These are phyloP conservation scores for Proteromonas lacertae DNA, from an alignment of 352 stramenopile genomes.

Conservation along the genomic window DNA sequence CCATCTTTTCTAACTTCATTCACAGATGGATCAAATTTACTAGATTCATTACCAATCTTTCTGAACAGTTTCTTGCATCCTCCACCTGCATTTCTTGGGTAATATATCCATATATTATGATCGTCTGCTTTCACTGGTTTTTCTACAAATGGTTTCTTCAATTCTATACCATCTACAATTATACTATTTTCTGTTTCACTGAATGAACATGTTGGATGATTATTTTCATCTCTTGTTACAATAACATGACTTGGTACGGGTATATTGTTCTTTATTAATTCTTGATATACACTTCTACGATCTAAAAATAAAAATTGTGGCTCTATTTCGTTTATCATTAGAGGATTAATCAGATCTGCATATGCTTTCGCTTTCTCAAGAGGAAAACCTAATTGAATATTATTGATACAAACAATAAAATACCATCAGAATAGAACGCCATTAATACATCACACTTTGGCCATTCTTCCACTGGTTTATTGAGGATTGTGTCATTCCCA, in stretches of 20 bases:
- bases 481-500: slow-evolving; percentile 70
- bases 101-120: slow-evolving; percentile 92
- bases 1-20: slow-evolving; percentile 71
- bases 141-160: slow-evolving; percentile 98
- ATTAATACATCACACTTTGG: not conserved
- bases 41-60: slow-evolving; percentile 57
- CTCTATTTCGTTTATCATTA: no score
- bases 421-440: no score
- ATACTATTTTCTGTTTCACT: slow-evolving; percentile 47
- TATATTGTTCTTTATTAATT: slow-evolving; percentile 63
- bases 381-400: no score
- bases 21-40: slow-evolving; percentile 78
- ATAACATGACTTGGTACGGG: slow-evolving; percentile 72
- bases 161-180: slow-evolving; percentile 58
- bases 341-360: no score
- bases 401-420: no score
- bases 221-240: slow-evolving; percentile 64
- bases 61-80: slow-evolving; percentile 93
- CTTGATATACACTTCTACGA: slow-evolving; percentile 65
- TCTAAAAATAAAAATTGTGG: slow-evolving; percentile 70
- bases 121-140: slow-evolving; percentile 95
- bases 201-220: no score
- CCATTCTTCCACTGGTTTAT: slow-evolving; percentile 60
- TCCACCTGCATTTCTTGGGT: slow-evolving; percentile 72
- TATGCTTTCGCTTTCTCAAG: no score